A percentile compares a stretch with the other conserved stretches of the same genome.
Evolutionary conservation across 192 early-diverging fungal genomes (phyloP).

Genomic region (Coemansia reversa): DNA sequence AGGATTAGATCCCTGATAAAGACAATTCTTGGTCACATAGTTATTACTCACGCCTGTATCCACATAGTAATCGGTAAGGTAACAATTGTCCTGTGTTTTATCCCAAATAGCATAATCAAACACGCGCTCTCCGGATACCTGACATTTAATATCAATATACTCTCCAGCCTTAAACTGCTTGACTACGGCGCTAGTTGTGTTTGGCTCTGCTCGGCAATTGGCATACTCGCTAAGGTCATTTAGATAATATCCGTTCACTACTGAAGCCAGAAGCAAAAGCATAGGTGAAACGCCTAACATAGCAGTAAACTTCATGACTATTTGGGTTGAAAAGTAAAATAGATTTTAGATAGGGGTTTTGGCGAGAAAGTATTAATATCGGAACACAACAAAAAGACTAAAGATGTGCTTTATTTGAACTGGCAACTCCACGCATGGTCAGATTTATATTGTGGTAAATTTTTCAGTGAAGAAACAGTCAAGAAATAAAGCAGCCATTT

Average conservation of each 20-base stretch:
- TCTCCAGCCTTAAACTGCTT: constrained; percentile 30
- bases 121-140: constrained; percentile 27
- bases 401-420: too few species aligned
- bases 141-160: constrained; percentile 29
- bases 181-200: constrained; percentile 23
- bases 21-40: constrained; percentile 18
- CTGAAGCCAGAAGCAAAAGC: background rate
- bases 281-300: background rate
- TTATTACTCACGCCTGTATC: constrained; percentile 8
- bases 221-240: constrained; percentile 17
- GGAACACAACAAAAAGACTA: too few species aligned
- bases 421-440: too few species aligned
- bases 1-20: constrained; percentile 17
- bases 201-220: constrained; percentile 32
- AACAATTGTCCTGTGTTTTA: constrained; percentile 44
- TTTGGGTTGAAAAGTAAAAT: too few species aligned
- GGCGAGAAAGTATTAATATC: too few species aligned
- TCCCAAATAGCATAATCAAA: constrained; percentile 42
- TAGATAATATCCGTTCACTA: constrained; percentile 9
- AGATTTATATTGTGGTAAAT: too few species aligned
- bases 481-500: too few species aligned
- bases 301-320: background rate
- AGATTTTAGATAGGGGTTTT: too few species aligned
- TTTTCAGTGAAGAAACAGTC: too few species aligned
- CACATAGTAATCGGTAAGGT: constrained; percentile 40